A percentile compares a stretch with the other conserved stretches of the same genome.
Evolutionary conservation across 1,284 basidiomycete genomes (phyloP).

Genomic region (Cutaneotrichosporon cyanovorans): DNA sequence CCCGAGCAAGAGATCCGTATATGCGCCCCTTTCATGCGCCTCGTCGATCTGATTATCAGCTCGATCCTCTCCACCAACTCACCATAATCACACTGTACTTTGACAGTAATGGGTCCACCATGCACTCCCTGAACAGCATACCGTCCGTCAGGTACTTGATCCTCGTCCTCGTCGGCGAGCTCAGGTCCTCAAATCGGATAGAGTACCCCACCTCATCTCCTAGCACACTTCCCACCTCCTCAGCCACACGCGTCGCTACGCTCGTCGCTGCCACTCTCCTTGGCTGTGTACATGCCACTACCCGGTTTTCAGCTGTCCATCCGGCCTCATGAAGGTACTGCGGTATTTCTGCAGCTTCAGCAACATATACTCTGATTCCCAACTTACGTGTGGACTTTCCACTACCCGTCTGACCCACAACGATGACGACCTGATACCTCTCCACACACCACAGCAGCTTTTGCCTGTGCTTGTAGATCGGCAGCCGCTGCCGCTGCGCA

Average conservation of each 20-base stretch:
- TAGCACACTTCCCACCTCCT: slow-evolving; percentile 77
- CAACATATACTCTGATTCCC: not conserved
- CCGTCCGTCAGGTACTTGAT: slow-evolving; percentile 98
- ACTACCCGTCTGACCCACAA: slow-evolving; percentile 89
- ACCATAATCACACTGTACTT: slow-evolving; percentile 94
- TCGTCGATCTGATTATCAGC: slow-evolving; percentile 68
- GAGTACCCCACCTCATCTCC: slow-evolving; percentile 96
- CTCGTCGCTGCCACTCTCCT: slow-evolving; percentile 90
- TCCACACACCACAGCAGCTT: slow-evolving; percentile 78
- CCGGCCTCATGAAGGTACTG: slow-evolving; percentile 88
- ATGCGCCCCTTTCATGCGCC: slow-evolving; percentile 89
- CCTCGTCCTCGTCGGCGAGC: slow-evolving; percentile 69
- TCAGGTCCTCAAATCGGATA: slow-evolving; percentile 93
- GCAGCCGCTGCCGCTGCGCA: slow-evolving; percentile 67
- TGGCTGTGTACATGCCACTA: slow-evolving; percentile 89
- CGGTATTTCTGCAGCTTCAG: slow-evolving; percentile 66
- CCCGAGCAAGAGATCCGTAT: slow-evolving; percentile 89
- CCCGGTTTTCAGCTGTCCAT: slow-evolving; percentile 69
- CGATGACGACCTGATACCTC: slow-evolving; percentile 70
- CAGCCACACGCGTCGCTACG: slow-evolving; percentile 80
- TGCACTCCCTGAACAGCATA: slow-evolving; percentile 90
- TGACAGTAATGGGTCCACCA: slow-evolving; percentile 78
- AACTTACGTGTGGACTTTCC: slow-evolving; percentile 86
- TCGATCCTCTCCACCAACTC: slow-evolving; percentile 22
- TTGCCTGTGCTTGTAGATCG: slow-evolving; percentile 81